Evolutionary conservation across 2,329 filamentous ascomycete species (phyloP).

Genomic region (Apiospora marii): DNA sequence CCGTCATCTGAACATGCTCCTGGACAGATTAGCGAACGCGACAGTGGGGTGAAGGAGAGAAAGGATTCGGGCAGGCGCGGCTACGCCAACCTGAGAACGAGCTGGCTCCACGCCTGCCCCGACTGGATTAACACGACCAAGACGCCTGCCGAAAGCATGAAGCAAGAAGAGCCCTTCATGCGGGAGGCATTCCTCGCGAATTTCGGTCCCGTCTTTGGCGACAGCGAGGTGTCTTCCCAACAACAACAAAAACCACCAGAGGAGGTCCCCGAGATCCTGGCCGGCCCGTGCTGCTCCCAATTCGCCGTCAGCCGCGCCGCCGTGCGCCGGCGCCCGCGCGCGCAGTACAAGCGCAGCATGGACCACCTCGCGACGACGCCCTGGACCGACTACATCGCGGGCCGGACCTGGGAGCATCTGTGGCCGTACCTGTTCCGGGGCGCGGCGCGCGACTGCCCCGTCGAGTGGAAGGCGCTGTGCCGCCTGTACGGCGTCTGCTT

Average conservation of each 20-base stretch:
- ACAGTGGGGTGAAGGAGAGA: not conserved
- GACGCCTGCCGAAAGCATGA: conserved; percentile 31
- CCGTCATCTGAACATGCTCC: not conserved
- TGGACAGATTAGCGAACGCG: not conserved
- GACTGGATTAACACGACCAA: conserved; percentile 55
- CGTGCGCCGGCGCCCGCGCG: conserved; percentile 38
- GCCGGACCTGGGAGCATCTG: conserved; percentile 46
- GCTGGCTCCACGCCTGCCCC: conserved; percentile 63
- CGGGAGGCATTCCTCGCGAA: conserved; percentile 40
- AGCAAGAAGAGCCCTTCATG: conserved; percentile 43
- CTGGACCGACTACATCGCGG: conserved; percentile 41
- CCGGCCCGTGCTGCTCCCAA: conserved; percentile 45
- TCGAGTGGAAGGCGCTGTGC: conserved; percentile 44
- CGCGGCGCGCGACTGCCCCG: conserved; percentile 54
- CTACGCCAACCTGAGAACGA: conserved; percentile 64
- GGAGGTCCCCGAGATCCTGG: conserved; percentile 43
- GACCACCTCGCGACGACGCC: conserved; percentile 42
- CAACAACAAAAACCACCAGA: not conserved
- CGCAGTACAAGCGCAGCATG: conserved; percentile 41
- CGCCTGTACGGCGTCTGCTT: conserved; percentile 45
- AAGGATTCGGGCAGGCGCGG: conserved; percentile 52
- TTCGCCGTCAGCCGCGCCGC: conserved; percentile 44
- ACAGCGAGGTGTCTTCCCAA: not conserved
- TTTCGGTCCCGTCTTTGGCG: conserved; percentile 32
- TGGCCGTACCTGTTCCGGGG: conserved; percentile 43